Evolutionary conservation across 2,329 filamentous ascomycete species (phyloP).

Genomic region (Xylaria digitata): DNA sequence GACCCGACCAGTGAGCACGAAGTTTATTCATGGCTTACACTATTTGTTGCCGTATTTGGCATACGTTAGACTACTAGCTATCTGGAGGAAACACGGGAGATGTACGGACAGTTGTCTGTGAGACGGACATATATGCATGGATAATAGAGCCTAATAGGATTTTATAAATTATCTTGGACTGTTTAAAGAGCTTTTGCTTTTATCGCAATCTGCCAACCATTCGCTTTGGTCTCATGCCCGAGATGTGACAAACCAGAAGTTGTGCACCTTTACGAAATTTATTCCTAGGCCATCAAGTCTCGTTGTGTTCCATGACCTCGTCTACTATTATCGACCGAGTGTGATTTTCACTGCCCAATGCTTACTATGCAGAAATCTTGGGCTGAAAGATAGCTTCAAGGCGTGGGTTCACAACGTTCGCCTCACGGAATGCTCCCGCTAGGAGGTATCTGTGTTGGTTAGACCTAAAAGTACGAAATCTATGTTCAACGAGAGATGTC

Average conservation of each 20-base stretch:
- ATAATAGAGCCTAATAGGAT: slow-evolving; percentile 2
- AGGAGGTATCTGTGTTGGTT: background rate
- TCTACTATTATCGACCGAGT: background rate
- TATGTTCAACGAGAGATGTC: background rate
- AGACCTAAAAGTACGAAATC: background rate
- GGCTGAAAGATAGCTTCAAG: slow-evolving; percentile 17
- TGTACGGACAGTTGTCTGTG: slow-evolving; percentile 43
- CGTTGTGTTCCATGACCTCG: background rate
- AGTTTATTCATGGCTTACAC: slow-evolving; percentile 14
- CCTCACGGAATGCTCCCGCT: slow-evolving; percentile 7
- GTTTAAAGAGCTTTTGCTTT: slow-evolving; percentile 3
- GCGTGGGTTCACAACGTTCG: slow-evolving; percentile 23
- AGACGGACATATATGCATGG: slow-evolving; percentile 17
- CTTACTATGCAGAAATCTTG: background rate
- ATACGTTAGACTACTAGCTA: slow-evolving; percentile 10
- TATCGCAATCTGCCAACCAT: slow-evolving; percentile 7
- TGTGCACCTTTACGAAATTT: slow-evolving; percentile 11
- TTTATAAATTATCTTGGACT: slow-evolving; percentile 8
- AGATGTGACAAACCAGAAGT: slow-evolving; percentile 28
- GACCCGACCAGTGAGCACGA: slow-evolving; percentile 9
- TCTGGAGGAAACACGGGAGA: slow-evolving; percentile 40
- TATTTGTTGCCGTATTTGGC: slow-evolving; percentile 21
- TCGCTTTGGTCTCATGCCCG: slow-evolving; percentile 6
- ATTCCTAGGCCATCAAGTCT: background rate
- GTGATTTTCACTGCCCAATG: slow-evolving; percentile 19